Percentiles rank a stretch among this genome's conserved stretches.
These are phyloP conservation scores for Trypanosoma boissoni DNA, from an alignment of 208 protist species.

Conservation along the genomic window DNA sequence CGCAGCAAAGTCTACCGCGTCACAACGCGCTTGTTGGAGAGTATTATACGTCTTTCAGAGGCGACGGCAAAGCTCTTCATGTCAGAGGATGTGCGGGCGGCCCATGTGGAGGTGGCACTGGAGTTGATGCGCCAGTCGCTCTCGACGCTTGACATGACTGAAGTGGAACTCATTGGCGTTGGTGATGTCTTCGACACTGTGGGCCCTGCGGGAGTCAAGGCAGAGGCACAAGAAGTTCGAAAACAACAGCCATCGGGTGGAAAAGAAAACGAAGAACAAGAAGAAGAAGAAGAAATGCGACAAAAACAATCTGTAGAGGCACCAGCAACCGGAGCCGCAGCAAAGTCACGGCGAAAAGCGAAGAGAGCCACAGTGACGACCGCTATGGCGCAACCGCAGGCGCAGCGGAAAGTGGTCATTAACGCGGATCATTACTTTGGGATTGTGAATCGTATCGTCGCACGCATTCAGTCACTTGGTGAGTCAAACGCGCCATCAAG, in stretches of 20 bases:
- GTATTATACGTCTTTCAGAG: constrained; percentile 98
- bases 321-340: too few relatives aligned
- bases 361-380: constrained; percentile 6
- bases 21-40: constrained; percentile 99
- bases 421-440: constrained; percentile 84
- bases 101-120: constrained; percentile 81
- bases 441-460: constrained; percentile 78
- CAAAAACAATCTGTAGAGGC: neutral
- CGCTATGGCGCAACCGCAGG: constrained; percentile 9
- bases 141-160: constrained; percentile 86
- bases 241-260: neutral
- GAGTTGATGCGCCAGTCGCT: constrained; percentile 90
- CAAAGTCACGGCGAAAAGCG: constrained; percentile 11
- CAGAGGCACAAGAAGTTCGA: constrained; percentile 22
- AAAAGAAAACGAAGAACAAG: constrained; percentile 4
- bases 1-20: constrained; percentile 95
- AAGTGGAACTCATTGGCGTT: constrained; percentile 75
- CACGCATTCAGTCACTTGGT: constrained; percentile 63
- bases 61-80: constrained; percentile 96
- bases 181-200: constrained; percentile 18
- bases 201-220: constrained; percentile 21
- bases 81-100: constrained; percentile 82
- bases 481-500: constrained; percentile 70
- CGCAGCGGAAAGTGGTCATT: constrained; percentile 59
- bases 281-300: constrained; percentile 2